Evolutionary conservation across 495 filamentous ascomycete genomes (phyloP), one percentile per base, ranked within the genome.

Genomic region (Xanthoparmelia taractica): DNA sequence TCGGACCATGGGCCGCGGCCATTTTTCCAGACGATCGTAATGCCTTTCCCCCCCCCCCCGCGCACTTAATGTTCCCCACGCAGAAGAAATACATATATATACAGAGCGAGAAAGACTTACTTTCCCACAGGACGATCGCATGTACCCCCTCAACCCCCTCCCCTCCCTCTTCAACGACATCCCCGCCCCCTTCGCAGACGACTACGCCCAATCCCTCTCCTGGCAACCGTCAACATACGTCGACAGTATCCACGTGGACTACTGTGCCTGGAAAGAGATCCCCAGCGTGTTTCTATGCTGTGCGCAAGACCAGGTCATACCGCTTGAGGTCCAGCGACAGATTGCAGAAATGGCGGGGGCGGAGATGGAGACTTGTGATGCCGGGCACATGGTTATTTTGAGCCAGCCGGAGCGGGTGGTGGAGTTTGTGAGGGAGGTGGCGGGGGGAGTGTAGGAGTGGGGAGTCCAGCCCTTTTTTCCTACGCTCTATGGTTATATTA

Each of bases 311-410:
- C 63, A 57, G 25, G 38, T 59, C 4, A 31, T 69, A 2, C 73
- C 70, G 29, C 8, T 31, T 37, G 47, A 58, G 15, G n/a, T 65
- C 34, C 69, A 73, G 52, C 59, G 66, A 37, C 65, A 69, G 52
- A 67, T 71, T 27, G 73, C 74, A 20, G 58, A n/a, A 0, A 58
- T 63, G 47, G 68, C 68, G 1, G 66, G 64, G 5, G 69, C 70
- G 36, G 57, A 62, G 29, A 59, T 72, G 20, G 64, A 66, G 34
- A 61, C 66, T 29, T 70, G 66, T 55, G 66, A 57, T 60, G 67
- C 71, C 1, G 72, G 73, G 40, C 73, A 74, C 66, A 59, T 72
- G 43, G 63, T 66, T 2, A 65, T 69, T 54, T 41, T 76, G 38
- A 75, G 69, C 55, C 69, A 70, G 60, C 68, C 68, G 8, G 66